Conservation (phyloP, 257 asterid genomes). For the Penstemon barbatus region DNA sequence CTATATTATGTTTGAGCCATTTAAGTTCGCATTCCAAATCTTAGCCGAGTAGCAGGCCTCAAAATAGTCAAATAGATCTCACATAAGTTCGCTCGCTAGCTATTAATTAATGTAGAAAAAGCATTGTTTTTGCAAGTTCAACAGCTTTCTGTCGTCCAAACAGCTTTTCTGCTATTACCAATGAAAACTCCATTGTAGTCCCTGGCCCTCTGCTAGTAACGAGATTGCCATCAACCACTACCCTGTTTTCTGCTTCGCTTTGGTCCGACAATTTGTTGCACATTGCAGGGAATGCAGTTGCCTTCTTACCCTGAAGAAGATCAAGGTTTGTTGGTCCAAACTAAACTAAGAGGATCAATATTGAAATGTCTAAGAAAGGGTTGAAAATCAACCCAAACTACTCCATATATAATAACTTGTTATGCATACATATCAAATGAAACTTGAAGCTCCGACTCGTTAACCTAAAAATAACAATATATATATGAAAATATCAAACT, state of each 20-base stretch:
- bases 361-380: background rate
- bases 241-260: constrained; percentile 75
- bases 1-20: too few species aligned
- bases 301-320: constrained; percentile 75
- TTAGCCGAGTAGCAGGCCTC: background rate
- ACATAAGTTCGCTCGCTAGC: background rate
- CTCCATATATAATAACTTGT: too few species aligned
- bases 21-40: too few species aligned
- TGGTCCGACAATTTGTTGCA: constrained; percentile 74
- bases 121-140: constrained; percentile 71
- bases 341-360: background rate
- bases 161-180: constrained; percentile 69
- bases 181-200: constrained; percentile 80
- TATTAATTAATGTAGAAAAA: constrained; percentile 46
- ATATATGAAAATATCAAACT: too few species aligned
- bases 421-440: too few species aligned
- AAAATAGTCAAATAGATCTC: background rate
- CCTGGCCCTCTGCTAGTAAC: constrained; percentile 96
- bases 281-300: constrained; percentile 90
- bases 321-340: background rate
- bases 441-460: too few species aligned
- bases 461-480: too few species aligned
- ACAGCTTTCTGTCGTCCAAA: constrained; percentile 64
- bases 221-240: constrained; percentile 87
- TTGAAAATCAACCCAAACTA: too few species aligned